Base-by-base conservation (phyloP, 306 rosid genomes). In the Fagus sylvatica region DNA sequence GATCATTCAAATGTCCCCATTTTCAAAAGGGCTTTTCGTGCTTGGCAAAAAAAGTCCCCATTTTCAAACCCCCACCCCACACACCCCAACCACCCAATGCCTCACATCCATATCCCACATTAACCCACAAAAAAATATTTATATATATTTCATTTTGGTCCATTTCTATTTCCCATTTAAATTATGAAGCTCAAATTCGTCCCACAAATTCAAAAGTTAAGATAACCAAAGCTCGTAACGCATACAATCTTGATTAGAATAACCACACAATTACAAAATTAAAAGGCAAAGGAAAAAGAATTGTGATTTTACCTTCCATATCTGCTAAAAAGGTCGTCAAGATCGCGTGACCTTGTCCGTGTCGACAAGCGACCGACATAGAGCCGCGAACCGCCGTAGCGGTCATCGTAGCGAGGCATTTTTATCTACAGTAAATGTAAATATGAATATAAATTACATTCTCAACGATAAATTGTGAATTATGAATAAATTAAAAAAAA, bases 341-440 rank as follows among this genome's bases (percentile, higher is more conserved):
- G 82, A 74, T 92, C 97, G 15, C 97, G 94, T 8, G 94, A 85
- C 7, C 94, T 91, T 0, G 94, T 88, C 66, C 88, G 74, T 0
- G 91, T 87, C 5, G 93, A 83, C 82, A 92, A 71, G 41, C 84
- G 94, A 54, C 97, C 97, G 2, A 90, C 94, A 42, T 92, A 92
- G 33, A 92, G 94, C 59, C 94, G 93, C 2, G 88, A 85, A 17
- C 71, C 87, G 3, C 88, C 94, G n/a, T 92, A 85, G 43, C 90
- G 86, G 77, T 92, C 94, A 79, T 90, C 97, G 30, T 92, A 75
- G 32, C 97, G 91, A 87, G 97, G 94, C 97, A 92, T 75, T 53
- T 82, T 71, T 72, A 76, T 69, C 84, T 81, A 53, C 67, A 71
- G 39, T 11, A n/a, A 34, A 66, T 22, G 28, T 22, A 22, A 22